Base-by-base conservation (phyloP, 2,329 filamentous ascomycete genomes). In the Geosmithia putterillii region DNA sequence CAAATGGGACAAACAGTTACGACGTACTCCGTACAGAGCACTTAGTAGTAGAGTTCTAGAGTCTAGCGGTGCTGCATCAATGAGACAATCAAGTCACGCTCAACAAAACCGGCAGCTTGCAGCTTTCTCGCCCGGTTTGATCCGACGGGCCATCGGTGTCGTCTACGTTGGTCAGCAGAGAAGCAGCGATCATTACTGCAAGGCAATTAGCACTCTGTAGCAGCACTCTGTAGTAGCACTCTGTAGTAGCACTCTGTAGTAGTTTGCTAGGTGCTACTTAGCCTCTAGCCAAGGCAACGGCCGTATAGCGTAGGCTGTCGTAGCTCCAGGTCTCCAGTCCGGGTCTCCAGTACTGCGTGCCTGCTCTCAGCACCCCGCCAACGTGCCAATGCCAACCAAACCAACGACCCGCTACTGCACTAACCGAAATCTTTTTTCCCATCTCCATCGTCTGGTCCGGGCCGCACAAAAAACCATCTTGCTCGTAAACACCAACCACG, bases 341-440 rank as follows among this genome's bases (percentile, higher is more conserved):
- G n/a, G n/a, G n/a, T n/a, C n/a, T n/a, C n/a, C n/a, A n/a, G n/a
- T n/a, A n/a, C n/a, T n/a, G n/a, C n/a, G n/a, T n/a, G n/a, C n/a
- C n/a, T n/a, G n/a, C 28, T 14, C 5, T 32, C 28, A 12, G 28
- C 10, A 32, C 28, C 28, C 28, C 28, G 28, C 28, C 15, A 32
- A 32, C n/a, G n/a, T n/a, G n/a, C n/a, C n/a, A n/a, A 14, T 14
- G 28, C 28, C 15, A 32, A 32, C 28, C 10, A 32, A 12, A 32
- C 28, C 28, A 32, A 12, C 28, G n/a, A n/a, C n/a, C n/a, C n/a
- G n/a, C n/a, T n/a, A n/a, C 28, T 4, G 28, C 28, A 32, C 28
- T 32, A 32, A 32, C 37, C 37, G 18, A 39, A 39, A 39, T 39
- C 37, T 39, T 39, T 39, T 39, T 39, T 20, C 37, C 35, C 19